Conservation (phyloP, 163 green algal species). For the Chloroidium sp. region DNA sequence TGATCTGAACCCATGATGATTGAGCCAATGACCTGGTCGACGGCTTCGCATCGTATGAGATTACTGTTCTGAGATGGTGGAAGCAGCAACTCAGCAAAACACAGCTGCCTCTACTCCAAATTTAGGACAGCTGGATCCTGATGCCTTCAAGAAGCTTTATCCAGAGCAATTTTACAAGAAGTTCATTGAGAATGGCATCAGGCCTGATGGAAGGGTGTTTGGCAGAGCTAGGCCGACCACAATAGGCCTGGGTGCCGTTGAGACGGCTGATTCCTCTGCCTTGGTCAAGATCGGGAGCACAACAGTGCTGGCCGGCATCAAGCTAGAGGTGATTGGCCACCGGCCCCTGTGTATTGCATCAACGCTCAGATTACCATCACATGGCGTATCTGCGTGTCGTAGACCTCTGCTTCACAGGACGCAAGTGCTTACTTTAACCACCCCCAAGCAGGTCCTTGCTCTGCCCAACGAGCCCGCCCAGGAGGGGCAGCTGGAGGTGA, state of each 20-base stretch:
- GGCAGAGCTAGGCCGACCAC: constrained; percentile 35
- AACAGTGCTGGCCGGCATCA: constrained; percentile 36
- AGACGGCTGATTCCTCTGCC: constrained; percentile 48
- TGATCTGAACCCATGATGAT: too few species aligned
- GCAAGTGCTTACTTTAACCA: too few species aligned
- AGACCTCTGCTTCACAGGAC: too few species aligned
- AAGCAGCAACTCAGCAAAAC: too few species aligned
- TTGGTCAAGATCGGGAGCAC: constrained; percentile 54
- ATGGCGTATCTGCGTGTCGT: too few species aligned
- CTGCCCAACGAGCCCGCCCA: constrained; percentile 11
- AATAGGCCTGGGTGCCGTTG: constrained; percentile 50
- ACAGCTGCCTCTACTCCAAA: too few species aligned
- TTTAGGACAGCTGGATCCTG: constrained; percentile 32
- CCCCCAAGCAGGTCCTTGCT: too few species aligned
- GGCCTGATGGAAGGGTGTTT: constrained; percentile 62
- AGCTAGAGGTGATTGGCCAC: constrained; percentile 23
- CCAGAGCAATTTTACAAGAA: constrained; percentile 55
- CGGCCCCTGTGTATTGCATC: too few species aligned
- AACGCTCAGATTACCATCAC: too few species aligned
- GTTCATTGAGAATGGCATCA: constrained; percentile 52
- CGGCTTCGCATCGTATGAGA: too few species aligned
- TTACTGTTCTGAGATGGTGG: too few species aligned
- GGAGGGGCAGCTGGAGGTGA: constrained; percentile 9
- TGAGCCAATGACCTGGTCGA: too few species aligned
- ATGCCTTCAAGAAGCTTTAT: constrained; percentile 70